These are phyloP conservation scores for Moesziomyces parantarcticus DNA, from an alignment of 1,284 basidiomycete genomes.

Conservation along the genomic window DNA sequence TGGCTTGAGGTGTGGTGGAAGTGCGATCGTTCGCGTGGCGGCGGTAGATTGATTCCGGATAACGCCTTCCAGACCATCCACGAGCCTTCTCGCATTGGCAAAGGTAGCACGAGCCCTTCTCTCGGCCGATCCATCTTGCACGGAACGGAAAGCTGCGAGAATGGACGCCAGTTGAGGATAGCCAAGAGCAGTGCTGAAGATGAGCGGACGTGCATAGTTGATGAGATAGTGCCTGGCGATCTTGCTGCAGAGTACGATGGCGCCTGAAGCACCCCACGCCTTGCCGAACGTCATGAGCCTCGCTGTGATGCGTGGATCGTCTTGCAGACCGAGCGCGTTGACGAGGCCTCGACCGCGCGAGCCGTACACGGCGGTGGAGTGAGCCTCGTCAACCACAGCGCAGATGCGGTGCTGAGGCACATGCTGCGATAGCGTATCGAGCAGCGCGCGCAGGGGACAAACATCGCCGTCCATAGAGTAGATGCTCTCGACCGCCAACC, in stretches of 20 bases:
- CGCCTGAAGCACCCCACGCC: slow-evolving; percentile 69
- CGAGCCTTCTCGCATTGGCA: slow-evolving; percentile 9
- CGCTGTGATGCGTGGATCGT: slow-evolving; percentile 33
- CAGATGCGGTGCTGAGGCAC: slow-evolving; percentile 70
- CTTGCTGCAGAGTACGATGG: slow-evolving; percentile 79
- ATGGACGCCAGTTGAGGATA: slow-evolving; percentile 72
- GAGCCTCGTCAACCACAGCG: slow-evolving; percentile 78
- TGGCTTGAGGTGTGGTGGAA: slow-evolving; percentile 23
- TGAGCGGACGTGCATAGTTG: slow-evolving; percentile 88
- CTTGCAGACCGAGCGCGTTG: slow-evolving; percentile 35
- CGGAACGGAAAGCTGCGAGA: slow-evolving; percentile 80
- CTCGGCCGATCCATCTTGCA: slow-evolving; percentile 77
- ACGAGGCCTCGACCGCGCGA: slow-evolving; percentile 46
- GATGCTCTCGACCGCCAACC: slow-evolving; percentile 83
- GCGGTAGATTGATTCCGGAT: slow-evolving; percentile 8
- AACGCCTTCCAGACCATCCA: slow-evolving; percentile 15
- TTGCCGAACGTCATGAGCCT: slow-evolving; percentile 65
- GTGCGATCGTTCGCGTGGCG: slow-evolving; percentile 7
- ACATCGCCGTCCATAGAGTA: slow-evolving; percentile 97
- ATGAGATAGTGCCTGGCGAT: slow-evolving; percentile 84
- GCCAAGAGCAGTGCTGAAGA: slow-evolving; percentile 58
- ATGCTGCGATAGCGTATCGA: slow-evolving; percentile 73
- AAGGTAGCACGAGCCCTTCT: slow-evolving; percentile 54
- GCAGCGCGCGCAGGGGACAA: slow-evolving; percentile 78
- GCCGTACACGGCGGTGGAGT: slow-evolving; percentile 82